Base-by-base conservation (phyloP, 176 grass and related monocot species). In the Stipa capillata region DNA sequence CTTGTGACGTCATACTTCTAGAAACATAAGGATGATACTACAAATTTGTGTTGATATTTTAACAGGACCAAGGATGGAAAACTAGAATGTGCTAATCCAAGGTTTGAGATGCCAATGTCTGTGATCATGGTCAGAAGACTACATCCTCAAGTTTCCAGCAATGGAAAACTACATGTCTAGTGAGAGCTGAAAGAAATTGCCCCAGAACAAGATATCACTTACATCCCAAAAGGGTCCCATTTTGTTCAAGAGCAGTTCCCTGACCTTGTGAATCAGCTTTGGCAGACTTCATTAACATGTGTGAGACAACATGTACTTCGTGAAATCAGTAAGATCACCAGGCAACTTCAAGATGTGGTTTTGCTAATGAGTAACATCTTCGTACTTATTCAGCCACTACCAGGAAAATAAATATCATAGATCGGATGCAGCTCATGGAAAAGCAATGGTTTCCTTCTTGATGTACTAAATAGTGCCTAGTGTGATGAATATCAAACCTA, bases 201-300 rank as follows among this genome's bases (percentile, higher is more conserved):
- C 7, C 87, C 82, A 1, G 87, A 89, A 18, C 82, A 70, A 23
- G 74, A 75, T 68, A 83, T 64, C 42, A 61, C 61, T 24, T 79
- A 76, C 70, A 56, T 84, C 27, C 61, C 45, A 7, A 84, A 84
- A 72, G 80, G 80, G 72, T 49, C 79, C 51, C 84, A 91, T 70
- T 84, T 77, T 57, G 76, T 84, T 80, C 83, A 76, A 42, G 87
- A 89, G 87, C 87, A 89, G 41, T 81, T 89, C 35, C 82, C 87
- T 18, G 76, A 71, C 10, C 54, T 71, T 28, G 82, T 77, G 33
- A 85, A 85, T 28, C 18, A 49, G 20, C 69, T 76, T 11, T 89
- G 23, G 13, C 81, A 40, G 53, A 39, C 16, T 89, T 89, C 12
- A 9, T 85, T 23, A 70, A 21, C 87, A 81, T 75, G n/a, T 21